Conservation (phyloP, 129 eudicot species). For the carrot (Daucus carota) region DH1_v3.0 NC_030386.2:32318001-32318500, state of each 20-base stretch:
- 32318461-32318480: not conserved
- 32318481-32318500: not conserved
- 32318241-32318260: conserved; percentile 74
- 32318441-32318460: not conserved
- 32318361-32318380: not conserved
- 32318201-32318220: conserved; percentile 97
- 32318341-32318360: not conserved
- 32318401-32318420: not conserved
- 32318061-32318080: conserved; percentile 90
- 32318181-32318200: conserved; percentile 60
- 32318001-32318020: conserved; percentile 90
- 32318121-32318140: not conserved
- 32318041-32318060: conserved; percentile 95
- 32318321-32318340: not conserved
- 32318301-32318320: too few relatives aligned
- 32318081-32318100: conserved; percentile 83
- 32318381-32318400: not conserved
- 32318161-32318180: not conserved
- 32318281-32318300: not conserved
- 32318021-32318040: conserved; percentile 88
- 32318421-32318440: not conserved
- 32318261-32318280: conserved; percentile 75
- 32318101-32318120: not conserved
- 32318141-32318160: not conserved
- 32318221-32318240: conserved; percentile 93